Conservation (phyloP, 768 basidiomycete genomes). For the Psilocybe cubensis region DNA sequence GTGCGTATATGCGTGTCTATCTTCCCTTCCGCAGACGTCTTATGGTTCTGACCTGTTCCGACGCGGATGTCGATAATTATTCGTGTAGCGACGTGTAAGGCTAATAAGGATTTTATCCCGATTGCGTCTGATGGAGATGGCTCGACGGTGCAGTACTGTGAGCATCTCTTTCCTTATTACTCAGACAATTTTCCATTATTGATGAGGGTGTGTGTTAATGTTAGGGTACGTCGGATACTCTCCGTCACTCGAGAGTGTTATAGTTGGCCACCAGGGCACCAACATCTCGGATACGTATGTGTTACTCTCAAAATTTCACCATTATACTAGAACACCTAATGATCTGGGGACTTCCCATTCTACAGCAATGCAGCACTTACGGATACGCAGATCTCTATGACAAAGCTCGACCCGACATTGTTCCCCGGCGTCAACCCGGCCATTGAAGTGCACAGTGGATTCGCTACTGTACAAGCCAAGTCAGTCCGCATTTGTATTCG, state of each 20-base stretch:
- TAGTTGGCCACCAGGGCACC: conserved; percentile 51
- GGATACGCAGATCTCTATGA: conserved; percentile 36
- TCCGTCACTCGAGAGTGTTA: conserved; percentile 34
- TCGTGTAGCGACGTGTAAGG: conserved; percentile 38
- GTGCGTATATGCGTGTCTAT: conserved; percentile 28
- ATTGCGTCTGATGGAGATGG: conserved; percentile 49
- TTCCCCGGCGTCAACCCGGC: conserved; percentile 48
- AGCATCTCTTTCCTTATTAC: no score
- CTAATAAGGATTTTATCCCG: conserved; percentile 45
- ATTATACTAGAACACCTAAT: not conserved
- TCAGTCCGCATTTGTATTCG: no score
- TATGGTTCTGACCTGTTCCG: no score
- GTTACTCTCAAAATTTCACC: not conserved
- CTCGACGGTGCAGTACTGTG: conserved; percentile 39
- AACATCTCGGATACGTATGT: conserved; percentile 37
- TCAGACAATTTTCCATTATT: not conserved
- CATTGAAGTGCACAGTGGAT: conserved; percentile 50
- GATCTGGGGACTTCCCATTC: not conserved
- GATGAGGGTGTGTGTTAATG: not conserved
- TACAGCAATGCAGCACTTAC: conserved; percentile 40
- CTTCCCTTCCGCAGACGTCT: not conserved
- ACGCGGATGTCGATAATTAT: no score
- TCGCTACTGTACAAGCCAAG: conserved; percentile 44
- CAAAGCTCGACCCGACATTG: conserved; percentile 35
- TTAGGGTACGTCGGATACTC: conserved; percentile 33